Evolutionary conservation across 2,329 filamentous ascomycete genomes (phyloP).

Genomic region (Tolypocladium album): DNA sequence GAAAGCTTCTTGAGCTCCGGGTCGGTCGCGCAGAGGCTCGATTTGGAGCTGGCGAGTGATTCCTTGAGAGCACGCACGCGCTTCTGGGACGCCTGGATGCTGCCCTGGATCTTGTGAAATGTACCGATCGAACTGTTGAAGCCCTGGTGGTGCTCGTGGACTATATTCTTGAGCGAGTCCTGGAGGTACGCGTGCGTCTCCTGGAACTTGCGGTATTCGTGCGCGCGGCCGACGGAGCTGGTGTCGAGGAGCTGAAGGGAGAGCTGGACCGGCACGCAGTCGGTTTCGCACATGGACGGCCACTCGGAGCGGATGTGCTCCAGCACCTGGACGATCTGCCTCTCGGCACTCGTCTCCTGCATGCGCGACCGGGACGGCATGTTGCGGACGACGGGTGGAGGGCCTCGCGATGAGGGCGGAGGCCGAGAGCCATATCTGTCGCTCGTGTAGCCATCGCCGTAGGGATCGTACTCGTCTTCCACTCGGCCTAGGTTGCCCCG

Average conservation of each 20-base stretch:
- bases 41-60: slow-evolving; percentile 70
- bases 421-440: slow-evolving; percentile 30
- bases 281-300: slow-evolving; percentile 80
- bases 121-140: slow-evolving; percentile 99
- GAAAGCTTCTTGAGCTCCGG: slow-evolving; percentile 88
- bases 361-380: slow-evolving; percentile 24
- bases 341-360: slow-evolving; percentile 39
- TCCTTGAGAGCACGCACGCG: slow-evolving; percentile 75
- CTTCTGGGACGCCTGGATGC: slow-evolving; percentile 79
- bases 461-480: slow-evolving; percentile 38
- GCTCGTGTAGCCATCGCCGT: slow-evolving; percentile 28
- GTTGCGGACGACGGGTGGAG: slow-evolving; percentile 18
- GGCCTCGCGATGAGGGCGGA: slow-evolving; percentile 18
- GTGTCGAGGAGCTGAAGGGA: slow-evolving; percentile 90
- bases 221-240: slow-evolving; percentile 84
- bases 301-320: slow-evolving; percentile 81
- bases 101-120: slow-evolving; percentile 95
- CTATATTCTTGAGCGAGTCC: slow-evolving; percentile 82
- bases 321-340: slow-evolving; percentile 54
- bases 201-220: slow-evolving; percentile 78
- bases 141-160: slow-evolving; percentile 97
- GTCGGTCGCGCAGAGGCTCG: slow-evolving; percentile 72
- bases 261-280: slow-evolving; percentile 87
- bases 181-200: slow-evolving; percentile 82
- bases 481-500: slow-evolving; percentile 30